Conservation (phyloP, 1,139 yeast species). For the Yamadazyma songkhlaensis region DNA sequence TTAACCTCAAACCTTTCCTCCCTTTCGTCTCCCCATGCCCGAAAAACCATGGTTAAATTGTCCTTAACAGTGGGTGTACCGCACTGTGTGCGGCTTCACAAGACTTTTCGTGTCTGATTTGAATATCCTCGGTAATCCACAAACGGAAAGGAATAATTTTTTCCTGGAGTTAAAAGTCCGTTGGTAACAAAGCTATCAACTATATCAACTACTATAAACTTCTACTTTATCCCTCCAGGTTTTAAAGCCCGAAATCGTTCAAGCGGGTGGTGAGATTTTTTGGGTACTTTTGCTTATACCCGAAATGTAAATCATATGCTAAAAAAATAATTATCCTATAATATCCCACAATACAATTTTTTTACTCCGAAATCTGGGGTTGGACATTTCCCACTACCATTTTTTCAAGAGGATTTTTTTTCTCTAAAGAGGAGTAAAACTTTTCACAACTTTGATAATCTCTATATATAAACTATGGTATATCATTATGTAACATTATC, state of each 20-base stretch:
- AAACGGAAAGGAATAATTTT: background rate
- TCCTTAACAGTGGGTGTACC: background rate
- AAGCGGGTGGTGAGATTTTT: too few relatives aligned
- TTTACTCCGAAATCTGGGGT: constrained; percentile 10
- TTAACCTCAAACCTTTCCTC: too few relatives aligned
- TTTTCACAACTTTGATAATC: background rate
- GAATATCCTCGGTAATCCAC: constrained; percentile 2
- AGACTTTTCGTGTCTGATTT: background rate
- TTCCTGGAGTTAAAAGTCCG: constrained; percentile 1
- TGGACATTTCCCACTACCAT: background rate
- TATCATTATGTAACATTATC: too few relatives aligned
- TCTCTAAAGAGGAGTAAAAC: background rate
- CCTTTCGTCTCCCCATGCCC: too few relatives aligned
- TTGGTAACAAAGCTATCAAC: too few relatives aligned
- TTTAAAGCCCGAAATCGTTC: background rate
- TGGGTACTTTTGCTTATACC: background rate
- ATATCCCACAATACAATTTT: background rate
- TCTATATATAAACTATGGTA: too few relatives aligned
- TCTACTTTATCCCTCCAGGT: too few relatives aligned
- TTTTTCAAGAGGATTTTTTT: background rate
- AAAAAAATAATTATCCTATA: constrained; percentile 1
- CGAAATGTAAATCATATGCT: background rate
- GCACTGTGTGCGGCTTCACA: background rate
- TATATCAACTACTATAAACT: too few relatives aligned
- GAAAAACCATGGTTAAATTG: too few relatives aligned